Base-by-base conservation (phyloP, 495 filamentous ascomycete species). In the Xylaria castorea region DNA sequence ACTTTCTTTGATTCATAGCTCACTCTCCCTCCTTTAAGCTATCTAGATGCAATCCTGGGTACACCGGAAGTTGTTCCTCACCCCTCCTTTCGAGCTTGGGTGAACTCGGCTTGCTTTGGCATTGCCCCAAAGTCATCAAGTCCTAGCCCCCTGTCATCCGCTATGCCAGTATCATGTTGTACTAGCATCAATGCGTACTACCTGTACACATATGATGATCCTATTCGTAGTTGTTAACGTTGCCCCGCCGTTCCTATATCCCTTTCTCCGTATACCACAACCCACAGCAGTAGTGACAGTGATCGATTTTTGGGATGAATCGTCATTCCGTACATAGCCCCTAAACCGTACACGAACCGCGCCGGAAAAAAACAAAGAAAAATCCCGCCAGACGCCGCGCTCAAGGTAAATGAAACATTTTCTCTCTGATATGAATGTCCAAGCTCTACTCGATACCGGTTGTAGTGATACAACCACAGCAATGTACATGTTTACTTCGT, bases 321-420 rank as follows among this genome's bases (percentile, higher is more conserved):
- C 30, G 66, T 57, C 32, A 20, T 61, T 70, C 34, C 55, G 67
- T 60, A 70, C 42, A 63, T 51, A n/a, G 32, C 25, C 53, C 53
- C 61, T 7, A 36, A 53, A 60, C 58, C 53, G 11, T 71, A 71
- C 68, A 71, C 36, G 40, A 71, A 50, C 46, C 32, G 46, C 48
- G 44, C 46, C 30, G 27, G 50, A 34, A 42, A 53, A 55, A 66
- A n/a, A 51, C 9, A 65, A 48, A 51, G n/a, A 12, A 62, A 63
- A 71, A n/a, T 27, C 32, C 70, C 70, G 48, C 61, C 61, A 38
- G 62, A 71, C 70, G 70, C 70, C 70, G 62, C 70, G 70, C 70
- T 71, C 27, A 60, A 60, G 34, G 44, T 50, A 69, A 69, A 60
- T 61, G 53, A 69, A 60, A 57, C n/a, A 12, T 25, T 62, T 71